Evolutionary conservation across 2,329 filamentous ascomycete genomes (phyloP).

Genomic region (Aspergillus tanneri): DNA sequence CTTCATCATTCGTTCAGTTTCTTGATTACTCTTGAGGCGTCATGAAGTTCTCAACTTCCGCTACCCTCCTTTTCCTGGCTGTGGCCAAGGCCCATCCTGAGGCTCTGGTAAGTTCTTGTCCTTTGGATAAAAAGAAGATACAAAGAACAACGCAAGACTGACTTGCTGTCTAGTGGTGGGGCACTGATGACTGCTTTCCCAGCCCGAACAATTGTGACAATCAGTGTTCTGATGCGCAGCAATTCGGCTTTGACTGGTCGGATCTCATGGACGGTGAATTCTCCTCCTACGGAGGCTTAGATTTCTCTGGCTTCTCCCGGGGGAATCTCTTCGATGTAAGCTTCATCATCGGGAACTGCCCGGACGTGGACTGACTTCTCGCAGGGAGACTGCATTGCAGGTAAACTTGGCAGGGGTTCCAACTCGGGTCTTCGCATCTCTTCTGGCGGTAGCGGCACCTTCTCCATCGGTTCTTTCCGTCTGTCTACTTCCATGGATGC

Average conservation of each 20-base stretch:
- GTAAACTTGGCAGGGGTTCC: conserved; percentile 44
- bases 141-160: too few species aligned
- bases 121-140: too few species aligned
- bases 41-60: conserved; percentile 28
- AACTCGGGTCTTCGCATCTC: conserved; percentile 59
- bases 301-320: conserved; percentile 71
- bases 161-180: conserved; percentile 45
- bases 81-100: conserved; percentile 40
- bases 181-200: conserved; percentile 56
- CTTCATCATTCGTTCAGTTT: conserved; percentile 20
- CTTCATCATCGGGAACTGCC: too few species aligned
- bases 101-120: conserved; percentile 44
- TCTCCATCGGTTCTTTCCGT: conserved; percentile 75
- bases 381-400: conserved; percentile 62
- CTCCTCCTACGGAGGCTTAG: conserved; percentile 67
- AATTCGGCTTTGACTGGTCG: conserved; percentile 69
- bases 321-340: too few species aligned
- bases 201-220: conserved; percentile 74
- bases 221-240: conserved; percentile 70
- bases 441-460: conserved; percentile 57
- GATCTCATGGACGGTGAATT: conserved; percentile 63
- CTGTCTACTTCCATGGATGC: conserved; percentile 72
- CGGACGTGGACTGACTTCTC: conserved; percentile 18
- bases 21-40: conserved; percentile 10
- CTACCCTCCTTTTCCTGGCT: conserved; percentile 41